A percentile compares a stretch with the other conserved stretches of the same genome.
These are phyloP conservation scores for Clonostachys solani DNA, from an alignment of 2,329 filamentous ascomycete genomes.

Conservation along the genomic window DNA sequence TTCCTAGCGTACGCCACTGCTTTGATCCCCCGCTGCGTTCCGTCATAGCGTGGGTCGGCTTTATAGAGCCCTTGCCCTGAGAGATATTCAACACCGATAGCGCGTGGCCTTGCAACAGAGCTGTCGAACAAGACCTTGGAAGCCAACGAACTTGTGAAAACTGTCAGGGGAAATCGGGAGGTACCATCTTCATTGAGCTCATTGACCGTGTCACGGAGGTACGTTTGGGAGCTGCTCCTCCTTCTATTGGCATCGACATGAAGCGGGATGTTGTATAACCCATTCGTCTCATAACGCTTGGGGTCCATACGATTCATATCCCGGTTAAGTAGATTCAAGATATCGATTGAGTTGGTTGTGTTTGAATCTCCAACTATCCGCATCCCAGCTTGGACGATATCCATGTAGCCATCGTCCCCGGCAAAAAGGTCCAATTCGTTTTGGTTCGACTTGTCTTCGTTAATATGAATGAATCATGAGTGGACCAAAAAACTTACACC, in stretches of 20 bases:
- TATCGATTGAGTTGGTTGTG: background rate
- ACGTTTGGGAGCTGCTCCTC: slow-evolving; percentile 7
- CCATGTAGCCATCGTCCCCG: background rate
- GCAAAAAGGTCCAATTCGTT: background rate
- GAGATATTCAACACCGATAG: slow-evolving; percentile 28
- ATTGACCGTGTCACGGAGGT: slow-evolving; percentile 5
- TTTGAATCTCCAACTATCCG: background rate
- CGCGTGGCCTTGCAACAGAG: slow-evolving; percentile 14
- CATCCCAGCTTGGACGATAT: background rate
- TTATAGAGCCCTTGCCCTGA: slow-evolving; percentile 10
- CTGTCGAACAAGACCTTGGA: slow-evolving; percentile 6
- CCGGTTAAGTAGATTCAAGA: background rate
- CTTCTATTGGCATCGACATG: slow-evolving; percentile 11
- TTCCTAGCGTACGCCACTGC: too few relatives aligned
- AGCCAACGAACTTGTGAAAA: slow-evolving; percentile 4
- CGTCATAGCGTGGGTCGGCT: slow-evolving; percentile 5
- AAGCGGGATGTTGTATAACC: slow-evolving; percentile 20
- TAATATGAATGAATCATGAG: background rate
- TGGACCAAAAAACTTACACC: background rate
- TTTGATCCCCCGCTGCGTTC: background rate
- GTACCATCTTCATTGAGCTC: background rate
- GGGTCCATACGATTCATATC: background rate
- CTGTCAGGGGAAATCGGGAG: slow-evolving; percentile 2
- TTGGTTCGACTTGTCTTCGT: background rate
- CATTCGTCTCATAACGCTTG: background rate